phyloP scores from a whole-genome alignment of 2,329 filamentous ascomycete species.

The Paraphoma chrysanthemicola region DNA sequence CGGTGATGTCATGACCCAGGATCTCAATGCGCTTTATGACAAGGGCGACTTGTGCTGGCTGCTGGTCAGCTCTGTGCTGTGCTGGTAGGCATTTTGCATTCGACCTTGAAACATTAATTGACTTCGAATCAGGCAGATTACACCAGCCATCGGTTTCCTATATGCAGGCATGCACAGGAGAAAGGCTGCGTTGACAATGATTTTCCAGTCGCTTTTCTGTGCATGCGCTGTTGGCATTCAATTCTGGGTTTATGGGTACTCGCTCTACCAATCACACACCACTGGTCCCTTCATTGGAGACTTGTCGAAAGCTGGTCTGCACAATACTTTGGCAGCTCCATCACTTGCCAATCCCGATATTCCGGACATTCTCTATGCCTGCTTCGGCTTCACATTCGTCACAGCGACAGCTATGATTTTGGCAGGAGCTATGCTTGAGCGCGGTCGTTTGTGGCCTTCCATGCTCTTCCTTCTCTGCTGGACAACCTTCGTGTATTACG shows the following conservation, averaged over 20 bases:
- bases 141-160: slow-evolving; percentile 43
- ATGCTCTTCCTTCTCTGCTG: slow-evolving; percentile 46
- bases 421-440: slow-evolving; percentile 43
- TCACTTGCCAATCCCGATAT: slow-evolving; percentile 43
- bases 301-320: slow-evolving; percentile 38
- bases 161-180: slow-evolving; percentile 44
- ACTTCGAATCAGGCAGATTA: slow-evolving; percentile 36
- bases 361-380: slow-evolving; percentile 42
- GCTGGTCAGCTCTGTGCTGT: slow-evolving; percentile 39
- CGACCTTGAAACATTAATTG: background rate
- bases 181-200: slow-evolving; percentile 52
- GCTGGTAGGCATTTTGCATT: slow-evolving; percentile 26
- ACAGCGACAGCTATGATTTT: slow-evolving; percentile 43
- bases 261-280: slow-evolving; percentile 49
- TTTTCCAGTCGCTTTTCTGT: slow-evolving; percentile 58
- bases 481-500: slow-evolving; percentile 46
- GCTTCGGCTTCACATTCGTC: slow-evolving; percentile 45
- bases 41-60: slow-evolving; percentile 58
- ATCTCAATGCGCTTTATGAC: slow-evolving; percentile 55
- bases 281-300: slow-evolving; percentile 37
- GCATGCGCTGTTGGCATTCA: slow-evolving; percentile 55
- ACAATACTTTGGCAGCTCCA: slow-evolving; percentile 37
- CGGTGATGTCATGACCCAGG: slow-evolving; percentile 54
- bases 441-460: slow-evolving; percentile 35
- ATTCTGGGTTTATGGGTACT: slow-evolving; percentile 58